Percentiles rank a stretch among this genome's conserved stretches.
Conservation (phyloP, 1,284 basidiomycete species). For the Inonotus obliquus region DNA sequence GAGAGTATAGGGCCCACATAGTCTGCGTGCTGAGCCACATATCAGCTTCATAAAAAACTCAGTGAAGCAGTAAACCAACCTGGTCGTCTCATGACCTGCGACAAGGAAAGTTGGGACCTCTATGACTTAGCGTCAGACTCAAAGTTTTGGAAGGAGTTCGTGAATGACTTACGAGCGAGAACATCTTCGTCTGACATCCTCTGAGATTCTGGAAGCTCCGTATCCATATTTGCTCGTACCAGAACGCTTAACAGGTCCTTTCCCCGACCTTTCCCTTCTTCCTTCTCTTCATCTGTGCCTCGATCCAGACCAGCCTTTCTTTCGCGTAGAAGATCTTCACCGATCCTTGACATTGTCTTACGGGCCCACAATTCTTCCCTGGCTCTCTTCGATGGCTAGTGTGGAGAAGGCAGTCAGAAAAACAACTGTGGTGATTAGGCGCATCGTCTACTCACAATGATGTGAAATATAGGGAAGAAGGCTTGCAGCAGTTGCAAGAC, state of each 20-base stretch:
- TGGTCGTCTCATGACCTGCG: slow-evolving; percentile 76
- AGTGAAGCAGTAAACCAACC: slow-evolving; percentile 30
- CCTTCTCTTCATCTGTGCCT: slow-evolving; percentile 26
- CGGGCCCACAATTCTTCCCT: slow-evolving; percentile 18
- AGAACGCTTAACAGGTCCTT: slow-evolving; percentile 51
- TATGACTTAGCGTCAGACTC: slow-evolving; percentile 21
- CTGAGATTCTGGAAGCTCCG: slow-evolving; percentile 51
- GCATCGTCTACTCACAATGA: slow-evolving; percentile 24
- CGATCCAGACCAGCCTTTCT: slow-evolving; percentile 37
- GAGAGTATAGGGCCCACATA: slow-evolving; percentile 60
- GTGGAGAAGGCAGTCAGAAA: neutral
- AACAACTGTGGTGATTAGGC: neutral
- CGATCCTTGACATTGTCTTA: slow-evolving; percentile 32
- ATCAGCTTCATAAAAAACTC: neutral
- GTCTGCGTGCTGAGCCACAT: slow-evolving; percentile 27
- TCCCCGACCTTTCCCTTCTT: slow-evolving; percentile 24
- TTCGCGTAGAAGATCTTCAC: slow-evolving; percentile 39
- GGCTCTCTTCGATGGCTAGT: slow-evolving; percentile 13
- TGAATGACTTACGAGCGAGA: slow-evolving; percentile 53
- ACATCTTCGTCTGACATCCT: slow-evolving; percentile 71
- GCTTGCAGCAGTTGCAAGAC: slow-evolving; percentile 15
- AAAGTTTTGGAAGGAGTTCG: neutral
- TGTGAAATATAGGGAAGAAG: slow-evolving; percentile 22
- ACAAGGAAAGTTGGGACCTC: slow-evolving; percentile 58
- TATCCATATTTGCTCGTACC: slow-evolving; percentile 60